Evolutionary conservation across 108 stramenopile genomes (phyloP).

Genomic region (Pseudonitzschia delicatissima): DNA sequence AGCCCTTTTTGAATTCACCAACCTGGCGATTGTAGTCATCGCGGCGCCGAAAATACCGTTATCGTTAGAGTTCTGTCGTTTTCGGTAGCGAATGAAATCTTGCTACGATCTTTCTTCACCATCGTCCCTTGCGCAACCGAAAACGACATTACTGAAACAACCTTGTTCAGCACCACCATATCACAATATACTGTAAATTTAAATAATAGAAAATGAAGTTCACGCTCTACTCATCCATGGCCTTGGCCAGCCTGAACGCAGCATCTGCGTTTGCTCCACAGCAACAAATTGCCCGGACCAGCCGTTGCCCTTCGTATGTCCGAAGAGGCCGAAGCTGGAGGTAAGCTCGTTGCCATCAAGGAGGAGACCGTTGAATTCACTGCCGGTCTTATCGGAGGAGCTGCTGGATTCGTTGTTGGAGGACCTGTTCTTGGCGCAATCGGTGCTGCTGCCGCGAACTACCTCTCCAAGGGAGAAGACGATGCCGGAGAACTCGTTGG

Average conservation of each 20-base stretch:
- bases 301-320: conserved; percentile 20
- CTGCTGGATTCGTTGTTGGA: conserved; percentile 67
- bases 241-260: conserved; percentile 20
- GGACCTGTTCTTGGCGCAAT: conserved; percentile 63
- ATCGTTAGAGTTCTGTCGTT: too few relatives aligned
- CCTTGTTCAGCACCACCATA: too few relatives aligned
- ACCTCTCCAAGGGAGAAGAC: conserved; percentile 73
- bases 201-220: conserved; percentile 39
- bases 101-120: too few relatives aligned
- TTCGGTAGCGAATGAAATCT: too few relatives aligned
- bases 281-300: conserved; percentile 16
- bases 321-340: conserved; percentile 19
- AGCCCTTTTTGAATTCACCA: too few relatives aligned
- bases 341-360: conserved; percentile 76
- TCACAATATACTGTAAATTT: not conserved
- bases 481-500: conserved; percentile 71
- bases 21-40: too few relatives aligned
- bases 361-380: conserved; percentile 91
- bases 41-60: too few relatives aligned
- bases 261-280: conserved; percentile 40
- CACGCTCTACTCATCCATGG: conserved; percentile 22
- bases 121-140: too few relatives aligned
- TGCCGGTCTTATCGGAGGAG: conserved; percentile 79
- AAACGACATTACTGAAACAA: too few relatives aligned
- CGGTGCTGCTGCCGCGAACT: conserved; percentile 75